Conservation (phyloP, 2,329 filamentous ascomycete species). For the Chlorencoelia australis region DNA sequence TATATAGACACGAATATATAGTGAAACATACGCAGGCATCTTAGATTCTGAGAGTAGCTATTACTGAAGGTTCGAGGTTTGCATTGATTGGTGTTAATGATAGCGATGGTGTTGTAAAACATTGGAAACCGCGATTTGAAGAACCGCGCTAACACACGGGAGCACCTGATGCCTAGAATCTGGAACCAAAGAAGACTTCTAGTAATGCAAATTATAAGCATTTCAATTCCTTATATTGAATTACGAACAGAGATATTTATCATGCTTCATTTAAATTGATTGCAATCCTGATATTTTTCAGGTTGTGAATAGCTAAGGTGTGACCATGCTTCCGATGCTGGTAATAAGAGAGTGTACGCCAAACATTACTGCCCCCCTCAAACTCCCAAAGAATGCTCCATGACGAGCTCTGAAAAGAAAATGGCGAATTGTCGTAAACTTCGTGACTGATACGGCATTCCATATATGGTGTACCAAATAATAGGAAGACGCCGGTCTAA, state of each 20-base stretch:
- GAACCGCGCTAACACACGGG: too few relatives aligned
- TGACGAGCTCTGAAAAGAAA: slow-evolving; percentile 11
- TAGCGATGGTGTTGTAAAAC: too few relatives aligned
- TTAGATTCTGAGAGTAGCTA: slow-evolving; percentile 14
- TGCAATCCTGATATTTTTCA: too few relatives aligned
- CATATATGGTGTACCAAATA: slow-evolving; percentile 9
- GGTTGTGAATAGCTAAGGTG: too few relatives aligned
- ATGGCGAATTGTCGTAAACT: slow-evolving; percentile 24
- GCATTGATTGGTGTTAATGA: slow-evolving; percentile 14
- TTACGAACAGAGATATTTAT: too few relatives aligned
- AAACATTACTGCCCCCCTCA: slow-evolving; percentile 16
- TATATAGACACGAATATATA: neutral
- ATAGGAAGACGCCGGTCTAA: slow-evolving; percentile 6
- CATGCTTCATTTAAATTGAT: too few relatives aligned
- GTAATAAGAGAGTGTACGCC: slow-evolving; percentile 22
- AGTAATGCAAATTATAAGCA: too few relatives aligned
- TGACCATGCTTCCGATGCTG: slow-evolving; percentile 5
- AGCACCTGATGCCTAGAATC: too few relatives aligned
- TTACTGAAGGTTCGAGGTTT: slow-evolving; percentile 1
- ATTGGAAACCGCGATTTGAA: too few relatives aligned
- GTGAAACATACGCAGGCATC: slow-evolving; percentile 37
- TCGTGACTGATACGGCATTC: slow-evolving; percentile 24
- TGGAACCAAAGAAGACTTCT: too few relatives aligned
- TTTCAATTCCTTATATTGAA: too few relatives aligned
- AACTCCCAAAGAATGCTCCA: slow-evolving; percentile 21